phyloP scores from a whole-genome alignment of 768 basidiomycete species.

The Chalciporus sphaerocephalus region DNA sequence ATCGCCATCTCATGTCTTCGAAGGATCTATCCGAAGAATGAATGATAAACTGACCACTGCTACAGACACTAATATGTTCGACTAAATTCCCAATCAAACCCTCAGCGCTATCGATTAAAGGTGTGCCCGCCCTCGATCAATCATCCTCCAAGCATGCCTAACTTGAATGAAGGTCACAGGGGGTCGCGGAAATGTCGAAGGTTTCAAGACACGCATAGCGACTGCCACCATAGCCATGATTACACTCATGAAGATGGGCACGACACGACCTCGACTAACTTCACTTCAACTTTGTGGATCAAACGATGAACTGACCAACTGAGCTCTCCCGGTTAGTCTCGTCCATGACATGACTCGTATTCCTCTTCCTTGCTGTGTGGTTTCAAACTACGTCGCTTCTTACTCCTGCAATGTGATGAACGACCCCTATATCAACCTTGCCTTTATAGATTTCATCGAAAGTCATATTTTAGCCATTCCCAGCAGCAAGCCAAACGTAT shows the following conservation, averaged over 20 bases:
- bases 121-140: constrained; percentile 51
- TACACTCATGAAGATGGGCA: constrained; percentile 16
- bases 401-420: constrained; percentile 46
- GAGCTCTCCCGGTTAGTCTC: constrained; percentile 45
- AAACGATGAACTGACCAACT: too few relatives aligned
- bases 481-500: constrained; percentile 50
- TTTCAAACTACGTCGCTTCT: constrained; percentile 59
- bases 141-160: constrained; percentile 22
- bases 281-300: too few relatives aligned
- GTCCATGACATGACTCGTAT: constrained; percentile 70
- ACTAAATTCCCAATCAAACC: constrained; percentile 55
- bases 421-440: constrained; percentile 59
- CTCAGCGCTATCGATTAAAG: constrained; percentile 46
- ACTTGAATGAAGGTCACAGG: constrained; percentile 23
- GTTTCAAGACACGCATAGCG: constrained; percentile 52
- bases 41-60: constrained; percentile 77
- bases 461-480: constrained; percentile 47
- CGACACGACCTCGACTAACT: constrained; percentile 38
- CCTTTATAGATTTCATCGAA: constrained; percentile 71
- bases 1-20: constrained; percentile 60
- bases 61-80: constrained; percentile 63
- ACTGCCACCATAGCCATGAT: too few relatives aligned
- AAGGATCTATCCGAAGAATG: constrained; percentile 69
- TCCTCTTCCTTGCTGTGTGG: constrained; percentile 51
- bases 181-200: constrained; percentile 51